phyloP scores from a whole-genome alignment of 2,329 filamentous ascomycete genomes.

The Microsporum audouinii region DNA sequence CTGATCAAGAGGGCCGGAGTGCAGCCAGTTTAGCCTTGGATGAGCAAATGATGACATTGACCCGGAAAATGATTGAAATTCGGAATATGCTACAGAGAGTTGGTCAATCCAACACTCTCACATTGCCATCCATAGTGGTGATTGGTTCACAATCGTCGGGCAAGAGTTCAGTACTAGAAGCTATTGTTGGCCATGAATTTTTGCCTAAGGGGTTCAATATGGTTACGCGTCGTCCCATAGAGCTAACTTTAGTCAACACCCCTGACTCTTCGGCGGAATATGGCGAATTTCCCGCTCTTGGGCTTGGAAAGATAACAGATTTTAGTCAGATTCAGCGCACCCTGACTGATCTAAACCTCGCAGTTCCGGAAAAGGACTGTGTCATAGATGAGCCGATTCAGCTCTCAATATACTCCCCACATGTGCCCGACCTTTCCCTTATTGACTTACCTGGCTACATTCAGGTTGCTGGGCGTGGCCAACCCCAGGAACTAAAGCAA shows the following conservation, averaged over 20 bases:
- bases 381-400: conserved; percentile 96
- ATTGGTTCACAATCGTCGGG: conserved; percentile 97
- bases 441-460: conserved; percentile 98
- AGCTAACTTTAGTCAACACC: conserved; percentile 91
- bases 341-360: conserved; percentile 84
- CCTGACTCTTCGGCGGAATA: conserved; percentile 79
- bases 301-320: conserved; percentile 79
- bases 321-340: conserved; percentile 81
- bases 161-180: conserved; percentile 93
- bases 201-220: conserved; percentile 97
- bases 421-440: conserved; percentile 86
- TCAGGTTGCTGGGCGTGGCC: conserved; percentile 82
- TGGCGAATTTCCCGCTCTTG: conserved; percentile 88
- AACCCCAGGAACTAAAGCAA: conserved; percentile 82
- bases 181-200: conserved; percentile 96
- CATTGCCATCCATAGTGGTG: conserved; percentile 93
- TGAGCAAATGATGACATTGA: conserved; percentile 98
- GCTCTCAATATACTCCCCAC: conserved; percentile 85
- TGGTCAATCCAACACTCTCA: conserved; percentile 79
- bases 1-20: conserved; percentile 42
- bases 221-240: conserved; percentile 92
- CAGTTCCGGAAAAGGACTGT: conserved; percentile 80
- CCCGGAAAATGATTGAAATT: conserved; percentile 99
- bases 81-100: conserved; percentile 81
- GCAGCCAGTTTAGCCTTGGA: conserved; percentile 63